Evolutionary conservation across 129 eudicot genomes (phyloP).

Genomic region (Oenanthe sinensis): DNA sequence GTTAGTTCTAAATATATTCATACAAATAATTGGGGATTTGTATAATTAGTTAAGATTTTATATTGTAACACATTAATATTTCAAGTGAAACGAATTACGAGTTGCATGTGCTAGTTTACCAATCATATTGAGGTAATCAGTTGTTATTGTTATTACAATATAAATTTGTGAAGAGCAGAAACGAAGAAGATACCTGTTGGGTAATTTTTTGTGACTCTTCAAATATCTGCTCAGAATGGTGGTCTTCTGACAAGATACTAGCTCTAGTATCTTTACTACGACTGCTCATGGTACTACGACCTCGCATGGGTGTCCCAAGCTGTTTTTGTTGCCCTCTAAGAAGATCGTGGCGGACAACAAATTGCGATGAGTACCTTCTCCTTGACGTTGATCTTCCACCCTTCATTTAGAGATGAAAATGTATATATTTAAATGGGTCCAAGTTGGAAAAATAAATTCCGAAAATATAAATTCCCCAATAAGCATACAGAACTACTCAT

Average conservation of each 20-base stretch:
- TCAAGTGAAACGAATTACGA: background rate
- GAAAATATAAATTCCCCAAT: too few relatives aligned
- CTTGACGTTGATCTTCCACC: slow-evolving; percentile 27
- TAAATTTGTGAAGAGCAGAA: background rate
- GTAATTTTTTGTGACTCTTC: slow-evolving; percentile 22
- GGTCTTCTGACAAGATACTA: slow-evolving; percentile 12
- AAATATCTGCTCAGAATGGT: slow-evolving; percentile 3
- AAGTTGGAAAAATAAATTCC: background rate
- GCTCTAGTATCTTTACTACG: slow-evolving; percentile 14
- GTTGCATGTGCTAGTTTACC: background rate
- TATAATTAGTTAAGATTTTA: background rate
- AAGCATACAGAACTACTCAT: background rate
- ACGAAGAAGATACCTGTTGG: slow-evolving; percentile 18
- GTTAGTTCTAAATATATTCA: background rate
- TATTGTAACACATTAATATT: background rate
- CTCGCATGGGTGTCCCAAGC: slow-evolving; percentile 20
- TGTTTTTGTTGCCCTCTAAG: slow-evolving; percentile 28
- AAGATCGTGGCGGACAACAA: slow-evolving; percentile 36
- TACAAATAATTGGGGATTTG: background rate
- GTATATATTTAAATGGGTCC: background rate
- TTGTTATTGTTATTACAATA: background rate
- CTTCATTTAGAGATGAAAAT: slow-evolving; percentile 18
- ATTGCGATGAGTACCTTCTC: slow-evolving; percentile 35
- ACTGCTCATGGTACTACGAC: slow-evolving; percentile 14
- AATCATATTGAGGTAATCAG: background rate